phyloP scores from a whole-genome alignment of 2,329 filamentous ascomycete species.

The Neophaeococcomyces mojaviensis region DNA sequence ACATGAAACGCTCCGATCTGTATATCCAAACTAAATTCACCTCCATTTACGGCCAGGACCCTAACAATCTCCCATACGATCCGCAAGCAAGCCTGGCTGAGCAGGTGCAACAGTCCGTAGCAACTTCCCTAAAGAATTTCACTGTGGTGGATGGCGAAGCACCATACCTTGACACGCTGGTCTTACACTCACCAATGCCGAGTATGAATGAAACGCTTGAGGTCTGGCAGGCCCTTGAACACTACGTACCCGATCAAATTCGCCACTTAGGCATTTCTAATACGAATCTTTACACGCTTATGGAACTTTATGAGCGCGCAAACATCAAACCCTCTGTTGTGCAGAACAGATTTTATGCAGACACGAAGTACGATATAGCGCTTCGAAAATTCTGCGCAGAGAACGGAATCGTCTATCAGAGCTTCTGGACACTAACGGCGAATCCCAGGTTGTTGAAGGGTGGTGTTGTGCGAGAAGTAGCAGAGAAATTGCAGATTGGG shows the following conservation, averaged over 20 bases:
- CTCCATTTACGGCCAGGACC: slow-evolving; percentile 55
- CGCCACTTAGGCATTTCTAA: slow-evolving; percentile 70
- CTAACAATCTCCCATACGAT: slow-evolving; percentile 56
- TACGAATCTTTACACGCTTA: slow-evolving; percentile 51
- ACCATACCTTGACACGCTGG: slow-evolving; percentile 50
- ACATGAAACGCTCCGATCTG: slow-evolving; percentile 53
- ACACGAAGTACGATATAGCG: slow-evolving; percentile 52
- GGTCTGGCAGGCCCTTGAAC: slow-evolving; percentile 59
- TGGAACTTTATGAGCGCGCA: slow-evolving; percentile 28
- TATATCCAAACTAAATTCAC: slow-evolving; percentile 84
- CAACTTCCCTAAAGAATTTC: slow-evolving; percentile 55
- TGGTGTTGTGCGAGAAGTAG: slow-evolving; percentile 44
- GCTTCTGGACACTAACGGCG: slow-evolving; percentile 55
- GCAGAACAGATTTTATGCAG: slow-evolving; percentile 65
- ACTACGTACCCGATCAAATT: slow-evolving; percentile 58
- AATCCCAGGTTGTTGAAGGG: slow-evolving; percentile 47
- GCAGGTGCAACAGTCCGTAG: slow-evolving; percentile 61
- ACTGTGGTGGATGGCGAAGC: slow-evolving; percentile 24
- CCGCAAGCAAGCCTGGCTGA: slow-evolving; percentile 49
- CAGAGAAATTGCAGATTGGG: slow-evolving; percentile 35
- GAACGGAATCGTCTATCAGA: slow-evolving; percentile 49
- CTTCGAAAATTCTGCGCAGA: slow-evolving; percentile 52
- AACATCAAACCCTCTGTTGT: slow-evolving; percentile 54
- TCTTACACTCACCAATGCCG: slow-evolving; percentile 52
- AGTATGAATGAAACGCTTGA: slow-evolving; percentile 48